Evolutionary conservation across 257 asterid genomes (phyloP).

Genomic region (Asclepias syriaca): DNA sequence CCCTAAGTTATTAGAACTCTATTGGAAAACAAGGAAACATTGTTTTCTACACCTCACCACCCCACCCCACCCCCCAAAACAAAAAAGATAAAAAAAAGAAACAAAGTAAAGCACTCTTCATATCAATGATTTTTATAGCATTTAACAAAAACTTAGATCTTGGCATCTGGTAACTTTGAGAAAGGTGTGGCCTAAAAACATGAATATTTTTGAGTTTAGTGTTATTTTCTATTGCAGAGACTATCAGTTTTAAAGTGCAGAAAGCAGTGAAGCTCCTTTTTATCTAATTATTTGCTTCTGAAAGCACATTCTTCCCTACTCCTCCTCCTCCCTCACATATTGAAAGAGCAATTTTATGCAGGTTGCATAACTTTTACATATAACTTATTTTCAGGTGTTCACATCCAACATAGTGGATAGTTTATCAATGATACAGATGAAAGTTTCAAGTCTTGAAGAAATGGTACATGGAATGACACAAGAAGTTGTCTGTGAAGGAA

Average conservation of each 20-base stretch:
- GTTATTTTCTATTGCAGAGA: not conserved
- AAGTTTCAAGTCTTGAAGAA: slow-evolving; percentile 78
- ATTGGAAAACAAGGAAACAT: not conserved
- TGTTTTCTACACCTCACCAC: no score
- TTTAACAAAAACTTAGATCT: not conserved
- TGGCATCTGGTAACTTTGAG: not conserved
- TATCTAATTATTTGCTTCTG: not conserved
- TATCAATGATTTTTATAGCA: not conserved
- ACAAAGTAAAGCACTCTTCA: not conserved
- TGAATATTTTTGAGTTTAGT: not conserved
- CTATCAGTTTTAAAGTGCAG: slow-evolving; percentile 1
- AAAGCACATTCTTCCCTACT: not conserved
- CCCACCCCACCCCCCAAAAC: not conserved
- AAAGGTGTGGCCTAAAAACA: not conserved
- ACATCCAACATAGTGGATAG: slow-evolving; percentile 61
- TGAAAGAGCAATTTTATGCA: not conserved
- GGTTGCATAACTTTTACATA: not conserved
- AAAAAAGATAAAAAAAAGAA: not conserved
- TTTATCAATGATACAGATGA: slow-evolving; percentile 67
- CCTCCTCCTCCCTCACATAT: not conserved
- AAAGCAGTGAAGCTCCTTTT: not conserved
- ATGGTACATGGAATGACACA: slow-evolving; percentile 69
- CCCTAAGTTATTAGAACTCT: not conserved
- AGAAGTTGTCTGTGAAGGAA: slow-evolving; percentile 50
- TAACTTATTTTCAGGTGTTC: slow-evolving; percentile 41